Percentiles rank a stretch among this genome's conserved stretches.
Evolutionary conservation across 192 early-diverging fungal genomes (phyloP).

Genomic region (Chytriomyces sp.): DNA sequence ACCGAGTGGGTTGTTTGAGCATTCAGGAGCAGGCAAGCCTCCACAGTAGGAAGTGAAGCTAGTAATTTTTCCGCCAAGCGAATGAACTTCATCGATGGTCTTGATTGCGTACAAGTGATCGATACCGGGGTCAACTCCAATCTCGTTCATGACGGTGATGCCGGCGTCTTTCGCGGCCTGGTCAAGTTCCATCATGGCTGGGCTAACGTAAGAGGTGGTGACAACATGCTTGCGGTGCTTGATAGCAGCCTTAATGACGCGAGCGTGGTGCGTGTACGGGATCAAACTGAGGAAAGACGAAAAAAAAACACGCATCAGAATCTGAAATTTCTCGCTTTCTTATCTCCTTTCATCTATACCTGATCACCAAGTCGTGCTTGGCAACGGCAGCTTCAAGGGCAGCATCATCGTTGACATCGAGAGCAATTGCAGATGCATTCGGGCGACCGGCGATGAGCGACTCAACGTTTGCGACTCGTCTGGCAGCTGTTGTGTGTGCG

Average conservation of each 20-base stretch:
- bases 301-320: slow-evolving; percentile 9
- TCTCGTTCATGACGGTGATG: slow-evolving; percentile 94
- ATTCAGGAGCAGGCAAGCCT: slow-evolving; percentile 90
- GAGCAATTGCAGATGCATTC: slow-evolving; percentile 47
- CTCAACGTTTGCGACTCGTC: slow-evolving; percentile 75
- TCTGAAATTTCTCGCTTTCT: neutral
- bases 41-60: slow-evolving; percentile 98
- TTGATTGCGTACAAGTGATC: slow-evolving; percentile 98
- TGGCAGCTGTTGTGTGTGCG: slow-evolving; percentile 60
- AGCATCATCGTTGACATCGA: slow-evolving; percentile 59
- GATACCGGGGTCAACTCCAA: slow-evolving; percentile 96
- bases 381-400: slow-evolving; percentile 54
- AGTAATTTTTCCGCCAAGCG: slow-evolving; percentile 62
- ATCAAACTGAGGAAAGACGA: slow-evolving; percentile 47
- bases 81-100: slow-evolving; percentile 86
- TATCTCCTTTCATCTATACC: slow-evolving; percentile 26
- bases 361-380: slow-evolving; percentile 64
- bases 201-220: slow-evolving; percentile 94
- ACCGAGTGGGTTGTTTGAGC: slow-evolving; percentile 84
- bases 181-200: slow-evolving; percentile 83
- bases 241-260: slow-evolving; percentile 77
- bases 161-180: slow-evolving; percentile 75
- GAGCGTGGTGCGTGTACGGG: slow-evolving; percentile 78
- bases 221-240: slow-evolving; percentile 89
- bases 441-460: slow-evolving; percentile 61